These are phyloP conservation scores for Plectosphaerella sp. DNA, from an alignment of 2,329 filamentous ascomycete genomes.

Conservation along the genomic window DNA sequence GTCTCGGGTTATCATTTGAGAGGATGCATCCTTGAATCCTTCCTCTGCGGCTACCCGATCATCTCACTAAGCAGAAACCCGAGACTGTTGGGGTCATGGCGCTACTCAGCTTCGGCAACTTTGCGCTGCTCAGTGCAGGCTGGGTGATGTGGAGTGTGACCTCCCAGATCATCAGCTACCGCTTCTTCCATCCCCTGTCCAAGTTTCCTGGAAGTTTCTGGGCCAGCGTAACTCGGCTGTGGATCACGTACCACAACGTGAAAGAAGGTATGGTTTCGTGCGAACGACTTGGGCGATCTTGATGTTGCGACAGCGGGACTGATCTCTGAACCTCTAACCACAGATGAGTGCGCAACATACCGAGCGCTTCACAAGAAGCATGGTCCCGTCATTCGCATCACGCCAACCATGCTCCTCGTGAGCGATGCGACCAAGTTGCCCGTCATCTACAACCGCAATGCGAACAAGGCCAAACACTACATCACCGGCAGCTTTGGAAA, in stretches of 20 bases:
- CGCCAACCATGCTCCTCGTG: conserved; percentile 47
- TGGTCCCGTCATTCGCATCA: conserved; percentile 48
- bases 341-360: conserved; percentile 35
- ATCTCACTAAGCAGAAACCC: neutral
- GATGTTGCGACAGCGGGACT: too few relatives aligned
- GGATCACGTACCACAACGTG: conserved; percentile 47
- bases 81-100: conserved; percentile 20
- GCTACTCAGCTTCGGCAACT: conserved; percentile 26
- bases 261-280: conserved; percentile 17
- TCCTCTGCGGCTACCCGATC: too few relatives aligned
- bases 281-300: too few relatives aligned
- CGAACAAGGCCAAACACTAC: conserved; percentile 54
- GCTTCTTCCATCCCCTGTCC: conserved; percentile 47
- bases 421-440: conserved; percentile 50
- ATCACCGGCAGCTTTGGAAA: conserved; percentile 54
- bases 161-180: conserved; percentile 44
- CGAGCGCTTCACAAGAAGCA: conserved; percentile 40
- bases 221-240: conserved; percentile 48
- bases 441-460: conserved; percentile 49
- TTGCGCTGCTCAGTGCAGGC: conserved; percentile 26
- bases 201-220: conserved; percentile 52
- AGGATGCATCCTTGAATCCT: too few relatives aligned
- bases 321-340: too few relatives aligned
- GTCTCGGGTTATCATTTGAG: too few relatives aligned
- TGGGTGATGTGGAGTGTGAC: conserved; percentile 21